Evolutionary conservation across 768 basidiomycete species (phyloP), one percentile per base, ranked within the genome.

Genomic region (Amyloporia xantha): DNA sequence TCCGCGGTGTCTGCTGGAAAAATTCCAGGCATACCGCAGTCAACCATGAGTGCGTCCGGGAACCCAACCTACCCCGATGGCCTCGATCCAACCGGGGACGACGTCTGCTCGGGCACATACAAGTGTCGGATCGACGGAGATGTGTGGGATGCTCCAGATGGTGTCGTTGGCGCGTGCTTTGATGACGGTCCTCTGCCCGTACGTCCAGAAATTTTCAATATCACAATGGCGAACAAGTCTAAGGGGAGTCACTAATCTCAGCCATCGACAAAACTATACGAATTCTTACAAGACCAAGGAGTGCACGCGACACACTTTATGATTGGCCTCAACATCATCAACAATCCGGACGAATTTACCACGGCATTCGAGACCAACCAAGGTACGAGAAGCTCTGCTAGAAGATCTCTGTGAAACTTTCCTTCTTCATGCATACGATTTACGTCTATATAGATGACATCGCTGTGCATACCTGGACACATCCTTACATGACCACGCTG

Each of bases 271-370:
- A 41, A 46, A 10, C 75, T 95, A 17, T 77, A 87, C 59, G 58
- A 76, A 5, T 94, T 91, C 63, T 71, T 95, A 42, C 54, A 72
- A 50, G 47, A 69, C n/a, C 75, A 93, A 49, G 78, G 83, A 51
- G 64, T 80, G 48, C 74, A 65, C n/a, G 82, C 81, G 2, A 94
- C 92, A 4, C 91, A 94, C 62, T 95, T 94, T 65, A 79, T 92
- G 73, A 94, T 96, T 54, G 93, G 93, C 15, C 61, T 75, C 27
- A 86, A 91, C 61, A 86, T 93, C 50, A 57, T 86, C 23, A 44
- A 61, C 36, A 70, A 86, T 59, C 77, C 81, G 3, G 60, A 71
- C 7, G 57, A 72, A 40, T 90, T 92, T 65, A 54, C 68, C 49
- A 59, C 61, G 9, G 81, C 81, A 0, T 79, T 79, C 59, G 60